These are phyloP conservation scores for Cystoderma amianthinum DNA, from an alignment of 768 basidiomycete genomes.

Conservation along the genomic window DNA sequence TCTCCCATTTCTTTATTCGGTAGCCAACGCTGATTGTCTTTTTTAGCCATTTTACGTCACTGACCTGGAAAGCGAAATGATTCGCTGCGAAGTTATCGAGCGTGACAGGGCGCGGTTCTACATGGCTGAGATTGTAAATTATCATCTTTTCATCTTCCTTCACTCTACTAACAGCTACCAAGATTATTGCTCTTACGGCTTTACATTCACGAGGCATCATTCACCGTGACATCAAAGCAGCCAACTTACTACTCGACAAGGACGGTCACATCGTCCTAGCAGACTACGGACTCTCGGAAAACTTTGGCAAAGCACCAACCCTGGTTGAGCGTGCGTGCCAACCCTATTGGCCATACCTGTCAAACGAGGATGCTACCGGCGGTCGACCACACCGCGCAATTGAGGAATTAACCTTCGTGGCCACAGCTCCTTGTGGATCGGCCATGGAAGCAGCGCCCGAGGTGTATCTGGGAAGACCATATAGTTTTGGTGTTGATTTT, in stretches of 20 bases:
- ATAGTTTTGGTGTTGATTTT: slow-evolving; percentile 43
- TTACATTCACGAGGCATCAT: slow-evolving; percentile 24
- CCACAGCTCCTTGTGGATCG: slow-evolving; percentile 18
- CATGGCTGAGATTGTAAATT: slow-evolving; percentile 8
- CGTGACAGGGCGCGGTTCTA: slow-evolving; percentile 9
- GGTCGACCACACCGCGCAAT: slow-evolving; percentile 13
- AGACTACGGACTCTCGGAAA: slow-evolving; percentile 23
- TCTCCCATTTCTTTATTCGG: background rate
- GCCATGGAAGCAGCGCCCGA: slow-evolving; percentile 26
- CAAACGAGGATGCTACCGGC: slow-evolving; percentile 13
- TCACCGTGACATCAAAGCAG: slow-evolving; percentile 25
- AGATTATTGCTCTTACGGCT: slow-evolving; percentile 23
- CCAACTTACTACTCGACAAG: slow-evolving; percentile 21
- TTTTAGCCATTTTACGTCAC: slow-evolving; percentile 8
- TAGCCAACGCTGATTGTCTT: background rate
- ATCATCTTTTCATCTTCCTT: background rate
- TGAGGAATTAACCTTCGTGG: slow-evolving; percentile 16
- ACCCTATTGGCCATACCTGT: slow-evolving; percentile 23
- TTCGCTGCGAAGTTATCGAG: slow-evolving; percentile 4
- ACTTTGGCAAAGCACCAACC: slow-evolving; percentile 15
- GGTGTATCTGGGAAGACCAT: slow-evolving; percentile 13
- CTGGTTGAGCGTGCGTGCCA: slow-evolving; percentile 20
- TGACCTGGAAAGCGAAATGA: slow-evolving; percentile 8
- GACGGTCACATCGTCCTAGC: slow-evolving; percentile 23
- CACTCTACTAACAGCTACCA: background rate